Evolutionary conservation across 75 land plant genomes (phyloP), one percentile per base, ranked within the genome.

Genomic region (Cryptomeria japonica): DNA sequence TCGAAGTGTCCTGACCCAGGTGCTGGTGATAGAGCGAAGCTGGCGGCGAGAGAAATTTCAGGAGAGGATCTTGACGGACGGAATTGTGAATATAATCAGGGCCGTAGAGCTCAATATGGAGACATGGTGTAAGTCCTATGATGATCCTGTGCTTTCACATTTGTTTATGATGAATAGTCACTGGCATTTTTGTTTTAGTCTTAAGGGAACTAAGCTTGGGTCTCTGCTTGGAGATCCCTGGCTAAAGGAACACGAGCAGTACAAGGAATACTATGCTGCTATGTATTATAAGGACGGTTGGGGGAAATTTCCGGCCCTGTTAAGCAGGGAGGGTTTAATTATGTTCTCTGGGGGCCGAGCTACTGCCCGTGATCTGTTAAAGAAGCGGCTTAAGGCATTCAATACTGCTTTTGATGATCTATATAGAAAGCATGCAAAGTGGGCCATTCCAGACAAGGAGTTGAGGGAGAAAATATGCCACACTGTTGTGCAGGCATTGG

Each of bases 151-250:
- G 12, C 82, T 91, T 22, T 86, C 90, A 37, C 90, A 92, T 83
- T 25, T 94, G 55, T 96, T 96, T 88, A 36, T 92, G 92, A 94
- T 96, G 95, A 96, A 96, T 86, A 95, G 90, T 84, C 92, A 91
- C 68, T 92, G 91, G 87, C 95, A 95, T 75, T 87, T 95, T 42
- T 88, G 61, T 75, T 89, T 85, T 76, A 78, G 90, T 25, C 77
- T 85, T 46, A 93, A 91, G 80, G 93, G 90, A 68, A 91, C 95
- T 14, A 90, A 91, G 83, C 93, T 96, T 16, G 95, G 94, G 13
- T 77, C 86, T 3, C 90, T 95, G n/a, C 72, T 96, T 87, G 97
- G 97, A 38, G 95, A 95, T 39, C 36, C 91, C 42, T 94, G 95
- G 97, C 58, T 95, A 18, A 90, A 61, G 22, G 94, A 93, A 28